phyloP scores from a whole-genome alignment of 1,284 basidiomycete genomes.

The Cryptococcus sp. region DNA sequence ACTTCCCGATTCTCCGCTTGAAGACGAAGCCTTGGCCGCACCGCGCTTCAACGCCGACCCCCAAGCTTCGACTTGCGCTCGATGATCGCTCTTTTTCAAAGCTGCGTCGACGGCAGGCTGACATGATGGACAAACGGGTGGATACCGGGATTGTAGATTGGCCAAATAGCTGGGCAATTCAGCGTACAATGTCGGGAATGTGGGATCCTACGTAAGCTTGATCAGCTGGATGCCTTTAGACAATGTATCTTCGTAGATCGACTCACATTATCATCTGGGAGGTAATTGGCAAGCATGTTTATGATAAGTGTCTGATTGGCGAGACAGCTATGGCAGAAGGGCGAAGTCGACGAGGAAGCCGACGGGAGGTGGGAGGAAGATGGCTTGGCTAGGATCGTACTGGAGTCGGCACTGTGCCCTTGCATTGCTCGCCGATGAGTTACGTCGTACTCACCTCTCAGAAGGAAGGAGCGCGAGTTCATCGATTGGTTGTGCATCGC shows the following conservation, averaged over 20 bases:
- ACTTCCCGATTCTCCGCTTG: background rate
- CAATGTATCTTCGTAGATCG: constrained; percentile 15
- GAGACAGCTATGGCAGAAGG: constrained; percentile 81
- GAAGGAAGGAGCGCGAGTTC: constrained; percentile 70
- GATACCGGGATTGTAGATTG: constrained; percentile 76
- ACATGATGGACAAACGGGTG: constrained; percentile 76
- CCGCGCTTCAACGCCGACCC: constrained; percentile 40
- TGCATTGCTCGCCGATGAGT: background rate
- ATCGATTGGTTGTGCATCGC: constrained; percentile 77
- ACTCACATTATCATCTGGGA: constrained; percentile 66
- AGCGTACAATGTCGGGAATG: constrained; percentile 64
- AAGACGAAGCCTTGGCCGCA: background rate
- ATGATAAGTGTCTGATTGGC: constrained; percentile 86
- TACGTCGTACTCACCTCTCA: constrained; percentile 63
- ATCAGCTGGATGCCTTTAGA: background rate
- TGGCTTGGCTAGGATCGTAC: constrained; percentile 21
- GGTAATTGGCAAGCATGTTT: constrained; percentile 82
- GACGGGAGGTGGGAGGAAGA: constrained; percentile 37
- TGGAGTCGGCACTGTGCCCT: background rate
- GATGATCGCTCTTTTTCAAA: constrained; percentile 71
- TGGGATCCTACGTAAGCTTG: constrained; percentile 61
- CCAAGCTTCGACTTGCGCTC: constrained; percentile 76
- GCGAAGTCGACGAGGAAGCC: constrained; percentile 30
- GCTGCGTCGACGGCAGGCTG: constrained; percentile 75
- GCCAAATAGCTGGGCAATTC: constrained; percentile 69